phyloP scores from a whole-genome alignment of 2,329 filamentous ascomycete species.

The Nemania sp. region DNA sequence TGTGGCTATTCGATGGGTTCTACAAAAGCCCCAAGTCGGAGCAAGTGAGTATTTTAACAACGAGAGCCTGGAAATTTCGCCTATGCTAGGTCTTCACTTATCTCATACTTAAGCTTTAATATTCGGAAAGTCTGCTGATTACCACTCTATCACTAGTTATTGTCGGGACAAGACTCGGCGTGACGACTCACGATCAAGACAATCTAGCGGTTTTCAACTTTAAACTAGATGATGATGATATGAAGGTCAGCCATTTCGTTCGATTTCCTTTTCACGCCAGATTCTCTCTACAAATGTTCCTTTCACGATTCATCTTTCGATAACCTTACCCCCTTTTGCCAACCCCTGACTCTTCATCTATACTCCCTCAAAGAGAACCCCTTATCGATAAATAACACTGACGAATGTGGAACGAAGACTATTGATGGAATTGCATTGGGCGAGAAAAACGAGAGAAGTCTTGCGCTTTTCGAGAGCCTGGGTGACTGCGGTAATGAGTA shows the following conservation, averaged over 20 bases:
- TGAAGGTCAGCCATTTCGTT: slow-evolving; percentile 28
- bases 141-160: slow-evolving; percentile 43
- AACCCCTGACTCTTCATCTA: background rate
- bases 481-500: slow-evolving; percentile 54
- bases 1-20: slow-evolving; percentile 52
- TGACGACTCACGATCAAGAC: slow-evolving; percentile 46
- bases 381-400: background rate
- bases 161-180: slow-evolving; percentile 51
- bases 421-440: slow-evolving; percentile 47
- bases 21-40: slow-evolving; percentile 51
- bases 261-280: background rate
- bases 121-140: slow-evolving; percentile 15
- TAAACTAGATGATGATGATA: slow-evolving; percentile 43
- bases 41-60: slow-evolving; percentile 36
- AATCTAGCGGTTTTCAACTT: slow-evolving; percentile 48
- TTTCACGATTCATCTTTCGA: no score
- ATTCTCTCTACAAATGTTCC: no score
- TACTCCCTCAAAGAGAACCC: background rate
- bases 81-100: no score
- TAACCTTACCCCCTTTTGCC: background rate
- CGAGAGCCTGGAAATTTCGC: background rate
- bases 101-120: no score
- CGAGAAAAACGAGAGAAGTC: slow-evolving; percentile 30
- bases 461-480: slow-evolving; percentile 43
- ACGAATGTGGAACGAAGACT: slow-evolving; percentile 12